These are phyloP conservation scores for Clitoria ternatea DNA, from an alignment of 306 rosid species.

Conservation along the genomic window DNA sequence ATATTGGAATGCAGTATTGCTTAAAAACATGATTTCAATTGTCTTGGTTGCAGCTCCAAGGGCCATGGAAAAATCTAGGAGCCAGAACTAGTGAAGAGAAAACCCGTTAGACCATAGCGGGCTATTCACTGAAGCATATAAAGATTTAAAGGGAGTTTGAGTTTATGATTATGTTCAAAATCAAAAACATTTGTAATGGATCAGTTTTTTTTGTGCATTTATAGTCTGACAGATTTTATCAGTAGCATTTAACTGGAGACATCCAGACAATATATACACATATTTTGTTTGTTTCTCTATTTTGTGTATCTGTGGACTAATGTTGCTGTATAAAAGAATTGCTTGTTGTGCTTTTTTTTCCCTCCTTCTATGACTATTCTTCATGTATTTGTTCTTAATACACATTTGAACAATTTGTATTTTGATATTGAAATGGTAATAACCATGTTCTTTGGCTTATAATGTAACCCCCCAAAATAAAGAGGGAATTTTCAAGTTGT, in stretches of 20 bases:
- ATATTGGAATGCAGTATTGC: background rate
- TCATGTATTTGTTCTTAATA: background rate
- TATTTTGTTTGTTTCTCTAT: slow-evolving; percentile 30
- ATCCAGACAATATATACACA: slow-evolving; percentile 40
- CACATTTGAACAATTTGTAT: background rate
- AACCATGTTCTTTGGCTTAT: background rate
- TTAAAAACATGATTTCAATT: background rate
- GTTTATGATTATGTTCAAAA: slow-evolving; percentile 33
- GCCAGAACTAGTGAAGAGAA: slow-evolving; percentile 48
- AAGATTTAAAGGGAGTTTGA: slow-evolving; percentile 26
- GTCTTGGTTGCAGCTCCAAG: slow-evolving; percentile 77
- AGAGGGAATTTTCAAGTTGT: background rate
- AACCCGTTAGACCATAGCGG: slow-evolving; percentile 15
- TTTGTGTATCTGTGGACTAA: slow-evolving; percentile 35
- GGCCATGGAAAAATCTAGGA: slow-evolving; percentile 73
- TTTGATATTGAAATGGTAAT: background rate
- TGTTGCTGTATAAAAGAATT: slow-evolving; percentile 46
- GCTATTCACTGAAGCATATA: slow-evolving; percentile 30
- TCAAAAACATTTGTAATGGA: slow-evolving; percentile 35
- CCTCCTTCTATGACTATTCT: background rate
- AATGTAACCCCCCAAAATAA: background rate
- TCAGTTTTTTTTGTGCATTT: slow-evolving; percentile 41
- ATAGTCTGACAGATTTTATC: slow-evolving; percentile 35
- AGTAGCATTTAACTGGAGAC: slow-evolving; percentile 42
- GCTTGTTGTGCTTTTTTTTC: slow-evolving; percentile 38